Percentiles rank a stretch among this genome's conserved stretches.
phyloP scores from a whole-genome alignment of 495 filamentous ascomycete genomes.

The Stereocaulon alpinum region DNA sequence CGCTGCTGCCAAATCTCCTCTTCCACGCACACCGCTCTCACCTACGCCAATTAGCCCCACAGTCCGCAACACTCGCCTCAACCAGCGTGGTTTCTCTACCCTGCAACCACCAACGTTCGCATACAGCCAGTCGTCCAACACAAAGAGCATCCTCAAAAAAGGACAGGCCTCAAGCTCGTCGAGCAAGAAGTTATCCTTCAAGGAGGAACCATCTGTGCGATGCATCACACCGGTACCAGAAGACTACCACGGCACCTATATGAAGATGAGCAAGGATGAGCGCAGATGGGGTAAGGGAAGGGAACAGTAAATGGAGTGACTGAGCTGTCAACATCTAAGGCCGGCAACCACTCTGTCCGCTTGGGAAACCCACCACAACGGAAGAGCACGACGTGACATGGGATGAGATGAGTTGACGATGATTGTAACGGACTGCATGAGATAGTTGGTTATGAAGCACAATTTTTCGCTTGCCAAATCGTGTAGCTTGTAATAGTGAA shows the following conservation, averaged over 20 bases:
- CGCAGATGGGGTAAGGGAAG: slow-evolving; percentile 32
- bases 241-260: slow-evolving; percentile 44
- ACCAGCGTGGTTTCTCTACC: slow-evolving; percentile 31
- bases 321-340: background rate
- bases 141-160: slow-evolving; percentile 46
- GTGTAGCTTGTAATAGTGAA: background rate
- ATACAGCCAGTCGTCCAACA: slow-evolving; percentile 39
- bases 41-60: slow-evolving; percentile 35
- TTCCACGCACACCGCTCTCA: slow-evolving; percentile 38
- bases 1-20: slow-evolving; percentile 35
- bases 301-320: background rate
- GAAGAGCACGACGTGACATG: background rate
- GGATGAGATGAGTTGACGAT: background rate
- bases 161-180: slow-evolving; percentile 13
- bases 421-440: background rate
- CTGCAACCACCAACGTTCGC: slow-evolving; percentile 32
- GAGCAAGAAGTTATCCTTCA: slow-evolving; percentile 40
- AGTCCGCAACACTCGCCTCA: slow-evolving; percentile 28
- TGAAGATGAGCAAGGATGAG: slow-evolving; percentile 41
- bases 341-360: background rate
- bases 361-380: background rate
- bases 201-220: slow-evolving; percentile 38
- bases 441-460: slow-evolving; percentile 11
- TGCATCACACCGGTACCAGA: slow-evolving; percentile 44
- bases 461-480: background rate